Conservation (phyloP, 2,329 filamentous ascomycete species). For the Cordyceps cicadae region DNA sequence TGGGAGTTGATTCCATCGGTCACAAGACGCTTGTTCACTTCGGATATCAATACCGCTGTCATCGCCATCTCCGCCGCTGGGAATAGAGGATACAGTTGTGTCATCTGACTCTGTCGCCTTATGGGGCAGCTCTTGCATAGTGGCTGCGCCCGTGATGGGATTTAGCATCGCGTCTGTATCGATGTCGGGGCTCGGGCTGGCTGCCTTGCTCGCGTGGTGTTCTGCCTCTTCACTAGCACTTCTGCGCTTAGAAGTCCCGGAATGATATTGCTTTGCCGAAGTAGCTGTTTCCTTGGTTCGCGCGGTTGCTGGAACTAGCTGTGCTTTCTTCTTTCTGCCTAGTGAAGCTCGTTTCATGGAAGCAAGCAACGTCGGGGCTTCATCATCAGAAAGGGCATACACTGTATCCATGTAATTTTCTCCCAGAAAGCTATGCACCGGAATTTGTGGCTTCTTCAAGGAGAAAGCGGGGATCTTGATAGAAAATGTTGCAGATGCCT, state of each 20-base stretch:
- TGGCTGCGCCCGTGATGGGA: background rate
- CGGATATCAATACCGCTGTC: constrained; percentile 9
- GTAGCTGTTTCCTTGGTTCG: background rate
- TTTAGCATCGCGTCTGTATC: background rate
- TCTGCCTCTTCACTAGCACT: background rate
- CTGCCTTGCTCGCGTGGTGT: background rate
- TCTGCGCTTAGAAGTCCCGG: background rate
- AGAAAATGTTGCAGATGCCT: background rate
- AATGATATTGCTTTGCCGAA: background rate
- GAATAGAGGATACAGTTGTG: background rate
- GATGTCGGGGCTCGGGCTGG: background rate
- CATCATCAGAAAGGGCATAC: constrained; percentile 28
- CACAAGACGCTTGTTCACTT: background rate
- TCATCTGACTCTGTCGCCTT: background rate
- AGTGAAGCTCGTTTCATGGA: background rate
- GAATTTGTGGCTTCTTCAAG: background rate
- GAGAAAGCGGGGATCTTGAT: background rate
- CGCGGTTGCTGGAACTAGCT: constrained; percentile 2
- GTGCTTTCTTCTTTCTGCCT: background rate
- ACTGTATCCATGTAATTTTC: constrained; percentile 11
- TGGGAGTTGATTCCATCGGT: background rate
- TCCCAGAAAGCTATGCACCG: constrained; percentile 4
- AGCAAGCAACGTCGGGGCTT: constrained; percentile 22
- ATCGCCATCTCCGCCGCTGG: background rate
- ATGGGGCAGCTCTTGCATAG: background rate